phyloP scores from a whole-genome alignment of 139 green algal genomes.

The Chlorella sp. region DNA sequence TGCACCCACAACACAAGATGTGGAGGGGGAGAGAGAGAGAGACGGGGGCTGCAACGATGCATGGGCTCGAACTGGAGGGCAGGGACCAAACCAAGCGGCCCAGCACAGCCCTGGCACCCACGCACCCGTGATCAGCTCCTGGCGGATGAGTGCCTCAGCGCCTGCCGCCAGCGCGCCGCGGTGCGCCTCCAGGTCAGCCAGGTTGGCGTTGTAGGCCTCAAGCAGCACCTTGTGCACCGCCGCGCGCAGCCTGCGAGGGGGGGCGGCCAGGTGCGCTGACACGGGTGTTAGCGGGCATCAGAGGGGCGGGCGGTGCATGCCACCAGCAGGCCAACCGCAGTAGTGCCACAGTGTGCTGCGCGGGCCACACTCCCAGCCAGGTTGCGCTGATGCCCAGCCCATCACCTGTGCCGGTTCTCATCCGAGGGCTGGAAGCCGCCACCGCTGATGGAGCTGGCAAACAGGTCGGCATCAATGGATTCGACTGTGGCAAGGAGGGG shows the following conservation, averaged over 20 bases:
- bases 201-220: slow-evolving; percentile 48
- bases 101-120: background rate
- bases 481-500: slow-evolving; percentile 39
- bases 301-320: too few relatives aligned
- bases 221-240: slow-evolving; percentile 46
- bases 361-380: too few relatives aligned
- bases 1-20: too few relatives aligned
- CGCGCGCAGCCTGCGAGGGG: slow-evolving; percentile 18
- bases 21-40: too few relatives aligned
- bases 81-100: background rate
- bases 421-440: slow-evolving; percentile 52
- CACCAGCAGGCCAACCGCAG: slow-evolving; percentile 9
- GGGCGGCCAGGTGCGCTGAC: too few relatives aligned
- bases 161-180: slow-evolving; percentile 42
- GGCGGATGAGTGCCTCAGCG: slow-evolving; percentile 47
- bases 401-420: slow-evolving; percentile 38
- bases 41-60: too few relatives aligned
- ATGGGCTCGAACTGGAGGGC: too few relatives aligned
- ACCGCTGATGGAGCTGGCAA: slow-evolving; percentile 41
- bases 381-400: too few relatives aligned
- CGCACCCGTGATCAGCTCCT: slow-evolving; percentile 52
- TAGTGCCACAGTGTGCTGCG: too few relatives aligned
- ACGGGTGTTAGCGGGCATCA: too few relatives aligned
- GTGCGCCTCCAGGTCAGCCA: slow-evolving; percentile 52
- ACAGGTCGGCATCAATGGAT: slow-evolving; percentile 67